Evolutionary conservation across 1,139 yeast species (phyloP).

Genomic region (Suhomyces guaymorum): DNA sequence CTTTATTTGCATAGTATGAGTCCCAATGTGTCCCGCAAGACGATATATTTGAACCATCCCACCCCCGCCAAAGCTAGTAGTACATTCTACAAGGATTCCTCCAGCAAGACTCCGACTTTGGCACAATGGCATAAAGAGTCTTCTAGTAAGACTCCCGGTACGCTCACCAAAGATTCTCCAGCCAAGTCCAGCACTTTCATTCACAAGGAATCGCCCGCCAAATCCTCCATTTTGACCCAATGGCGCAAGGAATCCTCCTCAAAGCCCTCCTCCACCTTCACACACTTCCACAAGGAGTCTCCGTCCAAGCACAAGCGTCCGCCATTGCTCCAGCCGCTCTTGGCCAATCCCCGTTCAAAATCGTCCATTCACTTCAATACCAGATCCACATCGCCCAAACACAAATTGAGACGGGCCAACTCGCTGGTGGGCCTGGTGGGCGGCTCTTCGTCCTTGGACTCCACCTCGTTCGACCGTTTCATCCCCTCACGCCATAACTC

Average conservation of each 20-base stretch:
- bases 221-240: too few species aligned
- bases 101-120: too few species aligned
- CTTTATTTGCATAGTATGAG: conserved; percentile 41
- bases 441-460: conserved; percentile 24
- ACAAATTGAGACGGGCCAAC: conserved; percentile 37
- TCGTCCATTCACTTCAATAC: conserved; percentile 20
- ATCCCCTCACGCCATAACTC: conserved; percentile 50
- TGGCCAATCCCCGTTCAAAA: conserved; percentile 23
- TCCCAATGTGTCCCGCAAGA: conserved; percentile 40
- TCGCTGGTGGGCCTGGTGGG: conserved; percentile 34
- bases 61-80: too few species aligned
- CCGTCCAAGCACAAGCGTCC: conserved; percentile 16
- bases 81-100: too few species aligned
- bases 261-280: neutral
- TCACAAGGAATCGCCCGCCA: too few species aligned
- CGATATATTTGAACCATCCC: conserved; percentile 23
- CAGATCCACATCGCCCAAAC: conserved; percentile 20
- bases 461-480: conserved; percentile 40
- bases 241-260: neutral
- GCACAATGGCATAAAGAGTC: too few species aligned
- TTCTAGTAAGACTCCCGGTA: too few species aligned
- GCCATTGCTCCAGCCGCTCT: conserved; percentile 17
- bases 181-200: too few species aligned
- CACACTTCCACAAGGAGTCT: neutral
- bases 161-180: neutral